phyloP scores from a whole-genome alignment of 2,329 filamentous ascomycete genomes.

The Botrytis sinoallii region DNA sequence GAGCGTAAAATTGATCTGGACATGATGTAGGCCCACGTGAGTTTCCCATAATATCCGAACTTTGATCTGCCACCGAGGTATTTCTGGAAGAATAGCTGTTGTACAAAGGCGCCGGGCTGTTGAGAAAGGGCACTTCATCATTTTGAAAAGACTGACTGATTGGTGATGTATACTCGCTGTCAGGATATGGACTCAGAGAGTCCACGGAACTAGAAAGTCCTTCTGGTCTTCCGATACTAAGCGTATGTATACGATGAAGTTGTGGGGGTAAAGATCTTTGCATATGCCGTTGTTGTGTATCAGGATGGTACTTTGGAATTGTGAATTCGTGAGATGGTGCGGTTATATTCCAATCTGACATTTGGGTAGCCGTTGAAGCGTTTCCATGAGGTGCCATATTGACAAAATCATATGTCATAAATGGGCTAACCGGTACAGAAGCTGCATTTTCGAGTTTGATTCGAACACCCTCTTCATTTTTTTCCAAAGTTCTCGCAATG shows the following conservation, averaged over 20 bases:
- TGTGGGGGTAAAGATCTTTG: slow-evolving; percentile 45
- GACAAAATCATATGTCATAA: slow-evolving; percentile 42
- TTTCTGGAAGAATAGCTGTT: slow-evolving; percentile 50
- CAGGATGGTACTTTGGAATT: slow-evolving; percentile 21
- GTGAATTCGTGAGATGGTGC: slow-evolving; percentile 31
- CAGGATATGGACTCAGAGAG: slow-evolving; percentile 50
- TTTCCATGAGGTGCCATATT: slow-evolving; percentile 39
- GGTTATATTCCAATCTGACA: slow-evolving; percentile 37
- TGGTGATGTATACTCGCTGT: slow-evolving; percentile 55
- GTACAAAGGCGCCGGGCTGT: slow-evolving; percentile 56
- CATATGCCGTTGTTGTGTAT: slow-evolving; percentile 30
- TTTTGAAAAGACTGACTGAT: slow-evolving; percentile 53
- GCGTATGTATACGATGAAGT: slow-evolving; percentile 48
- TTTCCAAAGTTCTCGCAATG: slow-evolving; percentile 26
- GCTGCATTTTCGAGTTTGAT: slow-evolving; percentile 35
- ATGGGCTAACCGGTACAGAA: slow-evolving; percentile 30
- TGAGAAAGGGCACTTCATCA: slow-evolving; percentile 55
- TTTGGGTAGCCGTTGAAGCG: slow-evolving; percentile 29
- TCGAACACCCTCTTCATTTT: slow-evolving; percentile 33
- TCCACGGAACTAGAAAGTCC: slow-evolving; percentile 41
- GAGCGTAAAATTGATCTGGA: slow-evolving; percentile 59
- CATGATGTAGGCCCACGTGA: slow-evolving; percentile 56
- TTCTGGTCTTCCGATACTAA: slow-evolving; percentile 43
- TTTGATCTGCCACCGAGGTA: slow-evolving; percentile 50
- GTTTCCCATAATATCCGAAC: slow-evolving; percentile 56